A percentile compares a stretch with the other conserved stretches of the same genome.
Conservation (phyloP, 495 filamentous ascomycete genomes). For the Lophiostoma macrostomum region DNA sequence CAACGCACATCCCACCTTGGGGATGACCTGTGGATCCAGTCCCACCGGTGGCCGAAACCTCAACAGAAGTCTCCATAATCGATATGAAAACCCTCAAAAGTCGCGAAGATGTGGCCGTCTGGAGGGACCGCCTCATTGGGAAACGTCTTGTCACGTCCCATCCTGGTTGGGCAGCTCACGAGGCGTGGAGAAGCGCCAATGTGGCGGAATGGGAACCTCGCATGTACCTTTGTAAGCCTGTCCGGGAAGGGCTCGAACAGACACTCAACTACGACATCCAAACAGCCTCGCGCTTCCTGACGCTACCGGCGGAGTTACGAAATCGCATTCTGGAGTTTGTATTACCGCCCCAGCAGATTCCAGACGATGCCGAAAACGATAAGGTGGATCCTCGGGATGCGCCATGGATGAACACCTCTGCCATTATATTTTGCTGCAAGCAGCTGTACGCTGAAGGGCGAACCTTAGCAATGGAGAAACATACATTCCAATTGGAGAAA, state of each 20-base stretch:
- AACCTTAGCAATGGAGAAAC: neutral
- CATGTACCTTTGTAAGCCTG: neutral
- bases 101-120: neutral
- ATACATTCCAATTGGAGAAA: slow-evolving; percentile 7
- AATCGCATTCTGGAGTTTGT: slow-evolving; percentile 8
- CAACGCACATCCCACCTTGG: no score
- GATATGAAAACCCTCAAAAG: no score
- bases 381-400: neutral
- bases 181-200: neutral
- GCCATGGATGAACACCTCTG: slow-evolving; percentile 3
- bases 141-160: slow-evolving; percentile 6
- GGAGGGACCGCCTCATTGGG: slow-evolving; percentile 10
- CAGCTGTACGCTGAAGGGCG: slow-evolving; percentile 18
- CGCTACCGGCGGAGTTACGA: slow-evolving; percentile 13
- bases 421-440: slow-evolving; percentile 15
- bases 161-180: neutral
- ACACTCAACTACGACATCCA: neutral
- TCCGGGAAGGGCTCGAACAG: slow-evolving; percentile 9
- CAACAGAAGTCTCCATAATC: no score
- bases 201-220: slow-evolving; percentile 1
- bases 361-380: neutral
- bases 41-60: no score
- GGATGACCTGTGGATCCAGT: no score
- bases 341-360: neutral
- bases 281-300: neutral